Evolutionary conservation across 805 yeast genomes (phyloP).

Genomic region (Monosporozyma servazzii): DNA sequence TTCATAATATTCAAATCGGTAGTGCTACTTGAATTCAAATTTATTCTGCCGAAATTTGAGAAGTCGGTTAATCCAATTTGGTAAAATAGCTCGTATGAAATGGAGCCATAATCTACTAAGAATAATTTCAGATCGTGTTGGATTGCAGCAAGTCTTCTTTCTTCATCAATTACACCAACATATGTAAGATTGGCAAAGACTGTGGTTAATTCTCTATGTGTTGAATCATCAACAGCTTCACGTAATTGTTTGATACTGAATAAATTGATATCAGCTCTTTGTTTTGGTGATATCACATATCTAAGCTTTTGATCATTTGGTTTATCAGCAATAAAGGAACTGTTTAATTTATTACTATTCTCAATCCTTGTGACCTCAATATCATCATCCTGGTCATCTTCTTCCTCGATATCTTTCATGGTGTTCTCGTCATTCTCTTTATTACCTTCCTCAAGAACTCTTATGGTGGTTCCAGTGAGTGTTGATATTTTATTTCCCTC

Average conservation of each 20-base stretch:
- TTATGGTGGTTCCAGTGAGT: neutral
- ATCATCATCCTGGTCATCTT: slow-evolving; percentile 4
- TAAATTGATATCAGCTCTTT: slow-evolving; percentile 38
- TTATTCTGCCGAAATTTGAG: slow-evolving; percentile 64
- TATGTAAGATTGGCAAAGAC: slow-evolving; percentile 60
- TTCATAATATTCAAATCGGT: slow-evolving; percentile 11
- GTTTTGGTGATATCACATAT: slow-evolving; percentile 17
- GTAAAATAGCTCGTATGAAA: slow-evolving; percentile 63
- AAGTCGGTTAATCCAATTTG: slow-evolving; percentile 73
- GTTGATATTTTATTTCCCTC: neutral
- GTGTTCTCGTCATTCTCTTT: neutral
- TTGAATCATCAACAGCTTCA: slow-evolving; percentile 36
- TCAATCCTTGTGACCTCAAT: neutral
- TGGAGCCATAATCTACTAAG: slow-evolving; percentile 70
- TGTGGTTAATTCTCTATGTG: slow-evolving; percentile 50
- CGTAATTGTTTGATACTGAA: slow-evolving; percentile 53
- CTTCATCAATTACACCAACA: slow-evolving; percentile 75
- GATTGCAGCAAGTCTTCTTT: slow-evolving; percentile 63
- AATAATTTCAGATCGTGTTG: slow-evolving; percentile 74
- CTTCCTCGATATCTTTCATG: neutral
- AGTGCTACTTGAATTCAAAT: slow-evolving; percentile 21
- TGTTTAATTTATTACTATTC: neutral
- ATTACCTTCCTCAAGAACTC: neutral
- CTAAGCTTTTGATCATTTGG: neutral
- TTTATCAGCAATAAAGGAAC: neutral